Base-by-base conservation (phyloP, 495 filamentous ascomycete species). In the Penicillium goetzii region DNA sequence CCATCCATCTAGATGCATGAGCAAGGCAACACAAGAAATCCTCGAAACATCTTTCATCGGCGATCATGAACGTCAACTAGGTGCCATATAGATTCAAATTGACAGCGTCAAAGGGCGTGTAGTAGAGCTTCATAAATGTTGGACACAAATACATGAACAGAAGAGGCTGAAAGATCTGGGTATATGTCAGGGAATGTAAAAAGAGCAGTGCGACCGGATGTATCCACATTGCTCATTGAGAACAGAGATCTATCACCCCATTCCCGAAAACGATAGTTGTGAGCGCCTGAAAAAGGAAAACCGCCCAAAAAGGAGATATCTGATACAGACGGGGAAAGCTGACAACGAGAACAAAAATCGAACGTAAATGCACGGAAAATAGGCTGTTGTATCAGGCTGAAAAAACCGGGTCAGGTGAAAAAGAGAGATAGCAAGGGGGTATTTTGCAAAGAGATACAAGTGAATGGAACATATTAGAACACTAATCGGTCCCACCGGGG, bases 131-230 rank as follows among this genome's bases (percentile, higher is more conserved):
- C 32, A 23, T 51, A 30, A 51, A 3, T 4, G 19, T 51, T 28
- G 3, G 23, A n/a, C 43, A 32, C 50, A n/a, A 7, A 21, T 23
- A 51, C 17, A 52, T 11, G 28, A 41, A 28, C 36, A 63, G 38
- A 58, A 26, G 61, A 59, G 47, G 58, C 40, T 61, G 43, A 60
- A 56, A 67, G 64, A 64, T 65, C 60, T 47, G 71, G 71, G 71
- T 74, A 74, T 74, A 63, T 66, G 70, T 72, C 67, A 67, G 57
- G 61, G 52, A 69, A 56, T 54, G 2, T 26, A 58, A 61, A 61
- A 43, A 62, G 21, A 51, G 56, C 49, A 56, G 47, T n/a, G 52
- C 26, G 59, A 50, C 60, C 32, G 30, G 26, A 26, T 54, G 52
- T 45, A 56, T 52, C 33, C 40, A 61, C 43, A 61, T 57, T 50